phyloP scores from a whole-genome alignment of 192 early-diverging fungal species.

The Chytriomyces hyalinus region DNA sequence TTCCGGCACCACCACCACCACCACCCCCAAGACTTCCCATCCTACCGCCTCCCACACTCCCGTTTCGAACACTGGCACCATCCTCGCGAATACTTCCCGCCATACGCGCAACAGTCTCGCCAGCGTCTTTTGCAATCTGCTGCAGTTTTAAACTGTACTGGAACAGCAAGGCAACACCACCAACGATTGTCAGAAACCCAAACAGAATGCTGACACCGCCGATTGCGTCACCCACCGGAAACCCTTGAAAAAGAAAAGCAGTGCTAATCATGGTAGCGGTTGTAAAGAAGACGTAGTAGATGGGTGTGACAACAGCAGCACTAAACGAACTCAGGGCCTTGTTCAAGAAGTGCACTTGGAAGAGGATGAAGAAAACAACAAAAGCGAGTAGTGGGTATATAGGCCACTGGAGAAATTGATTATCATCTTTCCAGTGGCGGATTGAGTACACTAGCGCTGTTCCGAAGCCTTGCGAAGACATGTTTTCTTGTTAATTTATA shows the following conservation, averaged over 20 bases:
- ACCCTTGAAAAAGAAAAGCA: slow-evolving; percentile 69
- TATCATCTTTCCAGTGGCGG: slow-evolving; percentile 51
- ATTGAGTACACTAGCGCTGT: slow-evolving; percentile 59
- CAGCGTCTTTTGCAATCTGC: slow-evolving; percentile 49
- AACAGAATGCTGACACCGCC: slow-evolving; percentile 52
- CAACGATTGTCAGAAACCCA: slow-evolving; percentile 68
- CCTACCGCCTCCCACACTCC: neutral
- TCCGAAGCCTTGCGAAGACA: slow-evolving; percentile 54
- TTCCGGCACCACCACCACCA: no score
- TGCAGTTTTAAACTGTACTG: slow-evolving; percentile 50
- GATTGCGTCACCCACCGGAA: slow-evolving; percentile 52
- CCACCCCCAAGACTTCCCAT: no score
- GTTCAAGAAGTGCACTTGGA: slow-evolving; percentile 71
- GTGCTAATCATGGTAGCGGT: slow-evolving; percentile 66
- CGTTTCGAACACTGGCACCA: neutral
- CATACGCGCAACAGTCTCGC: slow-evolving; percentile 21
- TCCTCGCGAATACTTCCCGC: slow-evolving; percentile 5
- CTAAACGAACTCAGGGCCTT: slow-evolving; percentile 69
- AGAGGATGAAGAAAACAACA: slow-evolving; percentile 53
- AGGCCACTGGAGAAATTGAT: slow-evolving; percentile 61
- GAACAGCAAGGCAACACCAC: slow-evolving; percentile 61
- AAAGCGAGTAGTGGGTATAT: slow-evolving; percentile 59
- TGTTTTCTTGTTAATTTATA: neutral
- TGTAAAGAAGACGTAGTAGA: slow-evolving; percentile 73
- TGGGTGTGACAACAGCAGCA: slow-evolving; percentile 71